These are phyloP conservation scores for Lachnellula subtilissima DNA, from an alignment of 2,329 filamentous ascomycete species.

Conservation along the genomic window DNA sequence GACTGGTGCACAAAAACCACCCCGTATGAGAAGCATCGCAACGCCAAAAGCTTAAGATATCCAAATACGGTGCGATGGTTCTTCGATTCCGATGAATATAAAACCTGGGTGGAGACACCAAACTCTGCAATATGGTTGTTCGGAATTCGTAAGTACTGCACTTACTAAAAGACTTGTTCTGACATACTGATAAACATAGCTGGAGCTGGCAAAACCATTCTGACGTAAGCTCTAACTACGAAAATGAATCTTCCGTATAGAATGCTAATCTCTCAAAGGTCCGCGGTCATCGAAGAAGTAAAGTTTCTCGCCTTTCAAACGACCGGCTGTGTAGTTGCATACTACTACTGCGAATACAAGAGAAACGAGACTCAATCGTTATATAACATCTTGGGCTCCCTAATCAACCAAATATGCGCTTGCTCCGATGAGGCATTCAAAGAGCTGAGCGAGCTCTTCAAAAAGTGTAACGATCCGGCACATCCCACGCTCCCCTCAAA, in stretches of 20 bases:
- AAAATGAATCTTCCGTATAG: too few relatives aligned
- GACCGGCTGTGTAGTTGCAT: constrained; percentile 12
- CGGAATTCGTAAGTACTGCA: constrained; percentile 12
- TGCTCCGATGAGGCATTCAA: constrained; percentile 6
- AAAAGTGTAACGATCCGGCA: background rate
- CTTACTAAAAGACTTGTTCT: too few relatives aligned
- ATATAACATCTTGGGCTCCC: constrained; percentile 22
- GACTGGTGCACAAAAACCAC: background rate
- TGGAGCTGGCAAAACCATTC: constrained; percentile 18
- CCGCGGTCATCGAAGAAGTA: too few relatives aligned
- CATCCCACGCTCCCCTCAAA: background rate
- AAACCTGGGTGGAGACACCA: constrained; percentile 4
- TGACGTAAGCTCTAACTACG: background rate
- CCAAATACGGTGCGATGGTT: constrained; percentile 15
- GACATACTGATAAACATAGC: background rate
- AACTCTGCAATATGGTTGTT: constrained; percentile 16
- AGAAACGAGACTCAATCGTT: constrained; percentile 12
- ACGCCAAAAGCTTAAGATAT: background rate
- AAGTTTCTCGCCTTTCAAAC: too few relatives aligned
- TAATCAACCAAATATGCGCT: constrained; percentile 25
- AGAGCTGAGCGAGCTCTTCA: background rate
- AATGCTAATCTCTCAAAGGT: too few relatives aligned
- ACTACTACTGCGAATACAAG: constrained; percentile 32
- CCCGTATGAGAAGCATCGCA: background rate
- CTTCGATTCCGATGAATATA: constrained; percentile 12